Evolutionary conservation across 2,329 filamentous ascomycete species (phyloP).

Genomic region (Aspergillus fijiensis): DNA sequence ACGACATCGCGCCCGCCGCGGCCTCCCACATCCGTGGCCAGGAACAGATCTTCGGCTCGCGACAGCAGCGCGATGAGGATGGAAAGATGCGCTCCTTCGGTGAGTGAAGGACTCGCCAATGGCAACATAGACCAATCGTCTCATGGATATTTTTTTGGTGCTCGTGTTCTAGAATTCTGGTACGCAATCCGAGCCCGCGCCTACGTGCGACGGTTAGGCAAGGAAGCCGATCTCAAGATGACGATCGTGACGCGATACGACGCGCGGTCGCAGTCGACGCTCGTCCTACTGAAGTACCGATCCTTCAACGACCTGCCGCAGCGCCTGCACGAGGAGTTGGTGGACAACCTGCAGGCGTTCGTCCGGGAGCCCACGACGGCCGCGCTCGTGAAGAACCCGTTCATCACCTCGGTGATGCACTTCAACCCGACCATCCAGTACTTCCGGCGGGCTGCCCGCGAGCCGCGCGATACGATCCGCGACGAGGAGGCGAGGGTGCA

Average conservation of each 20-base stretch:
- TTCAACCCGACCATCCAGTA: conserved; percentile 12
- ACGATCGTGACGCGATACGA: conserved; percentile 9
- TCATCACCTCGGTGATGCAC: conserved; percentile 9
- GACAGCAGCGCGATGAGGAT: neutral
- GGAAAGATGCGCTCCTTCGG: conserved; percentile 2
- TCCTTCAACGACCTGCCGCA: conserved; percentile 10
- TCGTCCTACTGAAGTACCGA: conserved; percentile 8
- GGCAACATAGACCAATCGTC: no score
- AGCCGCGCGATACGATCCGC: conserved; percentile 8
- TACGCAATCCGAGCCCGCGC: conserved; percentile 10
- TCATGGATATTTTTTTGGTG: no score
- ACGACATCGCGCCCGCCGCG: conserved; percentile 8
- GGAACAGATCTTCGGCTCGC: conserved; percentile 9
- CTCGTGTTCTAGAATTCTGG: conserved; percentile 6
- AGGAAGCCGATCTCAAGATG: conserved; percentile 10
- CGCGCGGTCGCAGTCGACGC: conserved; percentile 1
- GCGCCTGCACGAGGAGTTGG: conserved; percentile 7
- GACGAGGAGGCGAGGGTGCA: conserved; percentile 7
- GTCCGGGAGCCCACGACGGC: conserved; percentile 1
- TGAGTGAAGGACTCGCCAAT: neutral
- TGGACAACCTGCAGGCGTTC: conserved; percentile 7
- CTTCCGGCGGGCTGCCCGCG: conserved; percentile 5
- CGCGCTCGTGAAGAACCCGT: conserved; percentile 4
- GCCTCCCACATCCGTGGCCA: conserved; percentile 10
- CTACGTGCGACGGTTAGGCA: conserved; percentile 1